A percentile compares a stretch with the other conserved stretches of the same genome.
phyloP scores from a whole-genome alignment of 768 basidiomycete species.

The Lactarius sp. region DNA sequence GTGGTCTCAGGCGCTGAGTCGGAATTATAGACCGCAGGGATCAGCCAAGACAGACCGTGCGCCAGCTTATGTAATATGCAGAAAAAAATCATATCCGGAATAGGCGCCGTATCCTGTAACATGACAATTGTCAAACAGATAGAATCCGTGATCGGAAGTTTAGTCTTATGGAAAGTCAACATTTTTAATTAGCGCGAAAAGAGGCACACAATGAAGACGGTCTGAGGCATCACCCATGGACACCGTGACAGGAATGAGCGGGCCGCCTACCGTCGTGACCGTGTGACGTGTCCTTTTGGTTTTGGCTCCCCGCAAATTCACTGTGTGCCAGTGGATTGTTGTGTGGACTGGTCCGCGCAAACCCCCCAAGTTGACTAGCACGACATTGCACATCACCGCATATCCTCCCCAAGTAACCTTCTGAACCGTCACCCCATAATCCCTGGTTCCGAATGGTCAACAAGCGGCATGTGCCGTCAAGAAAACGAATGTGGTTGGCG shows the following conservation, averaged over 20 bases:
- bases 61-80: no score
- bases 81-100: no score
- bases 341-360: background rate
- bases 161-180: no score
- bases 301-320: background rate
- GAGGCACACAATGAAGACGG: no score
- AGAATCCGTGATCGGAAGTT: no score
- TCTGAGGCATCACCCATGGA: slow-evolving; percentile 25
- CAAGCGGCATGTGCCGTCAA: slow-evolving; percentile 15
- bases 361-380: background rate
- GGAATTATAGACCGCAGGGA: background rate
- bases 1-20: background rate
- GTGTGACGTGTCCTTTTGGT: slow-evolving; percentile 11
- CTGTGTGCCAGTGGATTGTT: no score
- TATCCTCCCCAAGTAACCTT: background rate
- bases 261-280: background rate
- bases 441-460: slow-evolving; percentile 9
- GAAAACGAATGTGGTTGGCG: slow-evolving; percentile 32
- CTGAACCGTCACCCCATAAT: background rate
- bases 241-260: slow-evolving; percentile 28
- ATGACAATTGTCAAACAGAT: no score
- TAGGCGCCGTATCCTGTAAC: no score
- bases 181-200: background rate
- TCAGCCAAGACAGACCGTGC: no score
- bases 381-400: background rate